Percentiles rank a stretch among this genome's conserved stretches.
Conservation (phyloP, 495 filamentous ascomycete genomes). For the Hypoxylon lienhwacheense region DNA sequence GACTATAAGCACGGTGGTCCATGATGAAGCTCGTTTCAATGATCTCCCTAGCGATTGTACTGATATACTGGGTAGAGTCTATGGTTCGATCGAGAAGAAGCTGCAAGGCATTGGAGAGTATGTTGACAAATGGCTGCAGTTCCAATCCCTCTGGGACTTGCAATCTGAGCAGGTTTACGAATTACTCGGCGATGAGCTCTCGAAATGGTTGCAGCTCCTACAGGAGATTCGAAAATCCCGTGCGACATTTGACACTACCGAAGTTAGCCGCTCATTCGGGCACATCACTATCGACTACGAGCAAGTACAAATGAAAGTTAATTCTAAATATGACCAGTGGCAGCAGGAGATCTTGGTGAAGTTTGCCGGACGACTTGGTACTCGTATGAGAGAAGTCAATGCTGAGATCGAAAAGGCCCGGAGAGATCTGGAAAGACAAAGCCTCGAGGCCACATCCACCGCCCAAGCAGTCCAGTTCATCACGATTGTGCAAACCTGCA, state of each 20-base stretch:
- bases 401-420: conserved; percentile 86
- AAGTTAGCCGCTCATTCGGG: conserved; percentile 86
- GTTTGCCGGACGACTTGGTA: conserved; percentile 87
- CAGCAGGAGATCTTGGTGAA: conserved; percentile 94
- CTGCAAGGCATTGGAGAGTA: conserved; percentile 74
- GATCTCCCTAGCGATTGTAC: conserved; percentile 82
- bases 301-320: conserved; percentile 96
- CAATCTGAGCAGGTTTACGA: conserved; percentile 94
- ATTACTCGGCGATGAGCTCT: conserved; percentile 83
- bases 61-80: conserved; percentile 73
- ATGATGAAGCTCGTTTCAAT: conserved; percentile 76
- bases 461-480: conserved; percentile 97
- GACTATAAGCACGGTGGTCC: conserved; percentile 61
- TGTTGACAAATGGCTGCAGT: conserved; percentile 96
- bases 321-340: conserved; percentile 99
- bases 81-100: conserved; percentile 76
- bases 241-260: conserved; percentile 93
- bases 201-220: conserved; percentile 89
- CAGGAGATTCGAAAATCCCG: conserved; percentile 93
- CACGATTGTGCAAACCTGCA: conserved; percentile 93
- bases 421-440: conserved; percentile 84
- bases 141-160: conserved; percentile 97
- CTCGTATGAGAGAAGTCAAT: conserved; percentile 84
- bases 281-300: conserved; percentile 95
- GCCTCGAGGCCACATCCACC: conserved; percentile 88